These are phyloP conservation scores for Neurospora crassa DNA, from an alignment of 2,329 filamentous ascomycete genomes.

Conservation along the genomic window DNA sequence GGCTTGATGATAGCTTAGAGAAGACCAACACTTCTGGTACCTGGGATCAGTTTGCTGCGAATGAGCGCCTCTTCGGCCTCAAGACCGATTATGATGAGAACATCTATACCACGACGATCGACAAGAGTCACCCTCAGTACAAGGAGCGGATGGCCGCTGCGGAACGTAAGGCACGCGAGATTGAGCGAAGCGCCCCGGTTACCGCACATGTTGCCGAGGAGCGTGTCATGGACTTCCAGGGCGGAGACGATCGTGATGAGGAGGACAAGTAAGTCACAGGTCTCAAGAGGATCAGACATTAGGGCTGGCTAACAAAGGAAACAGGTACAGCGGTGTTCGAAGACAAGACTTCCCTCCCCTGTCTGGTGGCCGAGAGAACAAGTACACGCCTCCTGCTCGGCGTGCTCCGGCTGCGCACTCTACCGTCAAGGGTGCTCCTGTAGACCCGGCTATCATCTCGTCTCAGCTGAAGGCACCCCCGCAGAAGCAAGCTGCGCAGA, in stretches of 20 bases:
- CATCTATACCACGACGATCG: constrained; percentile 85
- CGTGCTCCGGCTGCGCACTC: constrained; percentile 67
- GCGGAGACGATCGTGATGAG: constrained; percentile 64
- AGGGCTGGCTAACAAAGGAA: constrained; percentile 9
- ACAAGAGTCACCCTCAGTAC: constrained; percentile 76
- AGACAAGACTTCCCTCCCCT: constrained; percentile 67
- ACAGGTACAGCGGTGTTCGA: constrained; percentile 82
- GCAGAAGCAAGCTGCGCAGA: constrained; percentile 31
- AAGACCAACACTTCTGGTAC: constrained; percentile 35
- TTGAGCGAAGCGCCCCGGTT: constrained; percentile 63
- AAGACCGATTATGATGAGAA: constrained; percentile 90
- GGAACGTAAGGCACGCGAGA: constrained; percentile 79
- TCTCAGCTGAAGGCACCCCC: constrained; percentile 54
- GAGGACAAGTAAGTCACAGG: constrained; percentile 67
- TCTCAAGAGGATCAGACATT: not conserved
- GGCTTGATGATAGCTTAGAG: constrained; percentile 64
- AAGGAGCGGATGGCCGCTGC: constrained; percentile 68
- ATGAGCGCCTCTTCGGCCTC: constrained; percentile 78
- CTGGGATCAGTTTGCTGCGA: constrained; percentile 94
- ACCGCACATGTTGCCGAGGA: constrained; percentile 88
- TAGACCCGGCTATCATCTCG: constrained; percentile 86
- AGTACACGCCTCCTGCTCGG: constrained; percentile 85
- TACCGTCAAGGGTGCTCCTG: constrained; percentile 64
- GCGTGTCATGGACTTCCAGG: constrained; percentile 61
- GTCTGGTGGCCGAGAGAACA: constrained; percentile 41